A percentile compares a stretch with the other conserved stretches of the same genome.
These are phyloP conservation scores for Xylariaceae sp. DNA, from an alignment of 2,329 filamentous ascomycete genomes.

Conservation along the genomic window DNA sequence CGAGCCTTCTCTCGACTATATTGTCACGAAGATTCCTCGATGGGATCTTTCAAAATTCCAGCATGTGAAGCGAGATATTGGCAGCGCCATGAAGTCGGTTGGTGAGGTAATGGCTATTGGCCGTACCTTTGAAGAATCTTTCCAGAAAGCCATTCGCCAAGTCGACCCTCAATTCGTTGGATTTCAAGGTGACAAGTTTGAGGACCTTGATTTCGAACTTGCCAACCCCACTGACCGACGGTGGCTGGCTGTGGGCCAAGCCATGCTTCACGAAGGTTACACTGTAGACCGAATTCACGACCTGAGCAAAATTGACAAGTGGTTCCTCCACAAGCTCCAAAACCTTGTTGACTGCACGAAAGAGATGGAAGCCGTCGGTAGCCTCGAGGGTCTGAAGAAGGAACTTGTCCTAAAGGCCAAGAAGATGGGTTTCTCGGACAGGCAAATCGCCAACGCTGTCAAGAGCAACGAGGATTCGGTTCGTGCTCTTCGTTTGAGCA, in stretches of 20 bases:
- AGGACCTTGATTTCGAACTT: constrained; percentile 84
- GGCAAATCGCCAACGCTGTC: constrained; percentile 85
- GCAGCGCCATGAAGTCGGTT: constrained; percentile 97
- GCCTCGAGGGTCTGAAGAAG: constrained; percentile 79
- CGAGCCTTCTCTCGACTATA: constrained; percentile 94
- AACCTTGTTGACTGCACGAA: constrained; percentile 91
- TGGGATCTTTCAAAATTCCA: constrained; percentile 99
- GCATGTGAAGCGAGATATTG: constrained; percentile 95
- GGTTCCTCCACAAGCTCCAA: constrained; percentile 98
- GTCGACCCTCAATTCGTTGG: constrained; percentile 89
- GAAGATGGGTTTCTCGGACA: constrained; percentile 96
- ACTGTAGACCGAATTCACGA: constrained; percentile 88
- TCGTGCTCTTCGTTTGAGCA: constrained; percentile 75
- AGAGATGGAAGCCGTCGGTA: constrained; percentile 80
- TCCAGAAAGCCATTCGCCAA: constrained; percentile 97
- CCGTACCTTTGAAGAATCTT: constrained; percentile 96
- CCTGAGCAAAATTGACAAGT: constrained; percentile 97
- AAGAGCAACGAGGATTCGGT: constrained; percentile 86
- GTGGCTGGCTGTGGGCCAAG: constrained; percentile 96
- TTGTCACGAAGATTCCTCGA: constrained; percentile 96
- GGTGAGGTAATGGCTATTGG: constrained; percentile 99
- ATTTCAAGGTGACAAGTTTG: constrained; percentile 93
- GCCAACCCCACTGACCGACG: constrained; percentile 92
- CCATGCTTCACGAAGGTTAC: constrained; percentile 96
- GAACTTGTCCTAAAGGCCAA: constrained; percentile 88